These are phyloP conservation scores for Kwoniella sp. DNA, from an alignment of 768 basidiomycete genomes.

Conservation along the genomic window DNA sequence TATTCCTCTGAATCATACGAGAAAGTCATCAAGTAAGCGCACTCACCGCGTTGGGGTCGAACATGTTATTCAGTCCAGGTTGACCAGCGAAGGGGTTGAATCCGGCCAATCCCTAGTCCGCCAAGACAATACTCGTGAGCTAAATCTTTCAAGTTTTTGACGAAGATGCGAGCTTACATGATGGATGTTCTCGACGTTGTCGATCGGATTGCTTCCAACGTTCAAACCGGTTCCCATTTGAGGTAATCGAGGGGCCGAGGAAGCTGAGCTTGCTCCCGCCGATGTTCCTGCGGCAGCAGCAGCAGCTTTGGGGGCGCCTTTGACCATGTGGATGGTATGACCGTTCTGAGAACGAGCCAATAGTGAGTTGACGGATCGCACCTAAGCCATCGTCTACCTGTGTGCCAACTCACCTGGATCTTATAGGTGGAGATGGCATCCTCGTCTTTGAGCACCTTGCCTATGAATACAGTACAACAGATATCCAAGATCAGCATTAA, in stretches of 20 bases:
- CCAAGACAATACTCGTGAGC: not conserved
- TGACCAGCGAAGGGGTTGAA: conserved; percentile 90
- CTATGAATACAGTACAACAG: conserved; percentile 22
- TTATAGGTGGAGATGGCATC: conserved; percentile 81
- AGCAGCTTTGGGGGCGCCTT: conserved; percentile 68
- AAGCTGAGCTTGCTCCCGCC: conserved; percentile 59
- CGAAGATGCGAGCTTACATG: conserved; percentile 34
- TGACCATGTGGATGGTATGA: conserved; percentile 93
- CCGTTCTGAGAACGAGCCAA: conserved; percentile 56
- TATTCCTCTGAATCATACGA: not conserved
- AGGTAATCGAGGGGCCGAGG: conserved; percentile 62
- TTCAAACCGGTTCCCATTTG: conserved; percentile 91
- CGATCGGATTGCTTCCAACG: conserved; percentile 67
- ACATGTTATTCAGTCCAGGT: conserved; percentile 72
- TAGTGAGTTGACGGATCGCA: too few relatives aligned
- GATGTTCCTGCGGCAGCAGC: conserved; percentile 56
- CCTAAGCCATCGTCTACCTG: too few relatives aligned
- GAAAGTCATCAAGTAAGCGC: not conserved
- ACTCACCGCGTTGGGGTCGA: conserved; percentile 90
- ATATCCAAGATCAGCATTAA: not conserved
- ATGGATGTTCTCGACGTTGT: conserved; percentile 46
- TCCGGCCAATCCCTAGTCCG: conserved; percentile 44
- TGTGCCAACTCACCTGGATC: conserved; percentile 73
- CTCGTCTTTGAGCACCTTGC: conserved; percentile 62
- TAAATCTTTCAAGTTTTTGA: not conserved